Conservation (phyloP, 352 stramenopile species). For the Ophiocytium majus region DNA sequence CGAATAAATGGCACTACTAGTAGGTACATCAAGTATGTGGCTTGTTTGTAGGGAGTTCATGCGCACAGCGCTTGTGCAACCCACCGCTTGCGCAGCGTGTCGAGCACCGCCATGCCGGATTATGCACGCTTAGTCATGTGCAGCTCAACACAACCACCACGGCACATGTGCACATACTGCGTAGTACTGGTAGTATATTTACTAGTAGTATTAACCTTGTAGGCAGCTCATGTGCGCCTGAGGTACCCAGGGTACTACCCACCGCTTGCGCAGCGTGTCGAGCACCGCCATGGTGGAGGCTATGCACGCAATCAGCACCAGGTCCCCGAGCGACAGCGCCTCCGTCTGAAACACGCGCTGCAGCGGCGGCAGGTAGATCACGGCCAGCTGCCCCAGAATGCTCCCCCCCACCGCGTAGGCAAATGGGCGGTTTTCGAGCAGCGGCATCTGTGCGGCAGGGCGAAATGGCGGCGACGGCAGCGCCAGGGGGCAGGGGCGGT, state of each 20-base stretch:
- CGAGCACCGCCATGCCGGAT: neutral
- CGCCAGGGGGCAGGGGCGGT: neutral
- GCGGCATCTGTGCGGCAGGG: slow-evolving; percentile 60
- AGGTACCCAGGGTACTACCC: neutral
- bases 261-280: slow-evolving; percentile 83
- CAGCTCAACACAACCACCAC: neutral
- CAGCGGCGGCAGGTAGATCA: slow-evolving; percentile 93
- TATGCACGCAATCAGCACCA: slow-evolving; percentile 84
- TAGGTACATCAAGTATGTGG: no score
- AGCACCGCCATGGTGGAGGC: slow-evolving; percentile 86
- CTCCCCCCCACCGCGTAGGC: slow-evolving; percentile 83
- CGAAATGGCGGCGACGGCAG: neutral
- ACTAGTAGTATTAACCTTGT: no score
- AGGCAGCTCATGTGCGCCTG: neutral
- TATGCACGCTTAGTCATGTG: no score
- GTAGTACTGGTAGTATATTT: no score
- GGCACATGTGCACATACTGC: neutral
- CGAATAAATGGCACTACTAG: no score
- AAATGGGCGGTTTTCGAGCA: slow-evolving; percentile 88
- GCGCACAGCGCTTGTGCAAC: no score
- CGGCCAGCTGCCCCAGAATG: slow-evolving; percentile 85
- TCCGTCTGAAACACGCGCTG: slow-evolving; percentile 95
- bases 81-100: neutral
- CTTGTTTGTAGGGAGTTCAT: no score
- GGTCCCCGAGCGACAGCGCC: slow-evolving; percentile 79